These are phyloP conservation scores for Omphalea diandra DNA, from an alignment of 441 rosid species.

Conservation along the genomic window DNA sequence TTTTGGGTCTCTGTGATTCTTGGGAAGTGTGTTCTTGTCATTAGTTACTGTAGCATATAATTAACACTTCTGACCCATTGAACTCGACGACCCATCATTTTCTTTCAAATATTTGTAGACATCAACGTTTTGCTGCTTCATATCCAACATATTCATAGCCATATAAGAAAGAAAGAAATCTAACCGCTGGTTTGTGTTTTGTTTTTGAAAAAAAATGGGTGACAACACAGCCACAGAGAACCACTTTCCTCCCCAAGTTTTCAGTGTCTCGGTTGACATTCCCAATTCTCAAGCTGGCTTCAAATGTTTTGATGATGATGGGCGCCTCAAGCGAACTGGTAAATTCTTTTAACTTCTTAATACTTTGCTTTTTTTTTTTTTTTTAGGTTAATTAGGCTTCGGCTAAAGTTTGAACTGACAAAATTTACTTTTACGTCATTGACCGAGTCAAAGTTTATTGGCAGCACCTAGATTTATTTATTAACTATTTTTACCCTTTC, in stretches of 20 bases:
- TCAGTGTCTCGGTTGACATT: conserved; percentile 37
- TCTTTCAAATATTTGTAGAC: background rate
- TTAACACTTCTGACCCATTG: background rate
- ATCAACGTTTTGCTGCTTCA: too few species aligned
- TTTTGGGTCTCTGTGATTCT: conserved; percentile 30
- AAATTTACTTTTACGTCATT: too few species aligned
- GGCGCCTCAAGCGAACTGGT: conserved; percentile 72
- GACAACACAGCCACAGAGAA: conserved; percentile 38
- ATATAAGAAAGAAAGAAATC: background rate
- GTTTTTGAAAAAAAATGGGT: conserved; percentile 46
- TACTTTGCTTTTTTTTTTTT: background rate
- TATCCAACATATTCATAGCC: background rate
- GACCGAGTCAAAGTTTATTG: too few species aligned
- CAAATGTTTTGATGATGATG: conserved; percentile 71
- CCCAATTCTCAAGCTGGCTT: conserved; percentile 39
- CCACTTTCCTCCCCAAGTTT: conserved; percentile 35
- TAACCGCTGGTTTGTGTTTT: background rate
- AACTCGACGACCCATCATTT: background rate
- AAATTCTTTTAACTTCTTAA: background rate
- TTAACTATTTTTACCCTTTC: background rate
- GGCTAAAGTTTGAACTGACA: too few species aligned
- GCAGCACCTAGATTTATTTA: too few species aligned
- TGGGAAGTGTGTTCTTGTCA: conserved; percentile 23
- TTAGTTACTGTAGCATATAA: background rate
- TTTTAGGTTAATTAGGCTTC: too few species aligned